These are phyloP conservation scores for Kalaharituber pfeilii DNA, from an alignment of 2,329 filamentous ascomycete species.

Conservation along the genomic window DNA sequence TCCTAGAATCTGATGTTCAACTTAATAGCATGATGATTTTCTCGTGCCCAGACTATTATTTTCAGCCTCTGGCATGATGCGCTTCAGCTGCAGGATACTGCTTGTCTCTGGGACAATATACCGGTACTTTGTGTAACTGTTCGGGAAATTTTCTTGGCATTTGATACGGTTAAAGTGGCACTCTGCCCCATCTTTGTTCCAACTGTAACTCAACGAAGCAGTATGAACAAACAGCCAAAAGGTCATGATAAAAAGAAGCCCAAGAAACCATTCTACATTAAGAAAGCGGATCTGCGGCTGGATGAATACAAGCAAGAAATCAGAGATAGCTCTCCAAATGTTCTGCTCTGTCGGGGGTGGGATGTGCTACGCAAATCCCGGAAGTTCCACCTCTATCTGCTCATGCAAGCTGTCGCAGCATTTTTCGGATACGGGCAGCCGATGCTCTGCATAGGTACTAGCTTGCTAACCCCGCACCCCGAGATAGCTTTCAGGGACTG, in stretches of 20 bases:
- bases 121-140: too few relatives aligned
- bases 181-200: too few relatives aligned
- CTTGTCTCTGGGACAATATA: too few relatives aligned
- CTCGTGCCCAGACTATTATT: too few relatives aligned
- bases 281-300: conserved; percentile 23
- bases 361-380: conserved; percentile 19
- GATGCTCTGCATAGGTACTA: conserved; percentile 22
- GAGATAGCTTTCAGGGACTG: background rate
- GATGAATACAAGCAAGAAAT: conserved; percentile 25
- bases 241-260: conserved; percentile 7
- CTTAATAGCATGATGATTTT: too few relatives aligned
- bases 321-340: conserved; percentile 20
- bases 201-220: too few relatives aligned
- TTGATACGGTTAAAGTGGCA: too few relatives aligned
- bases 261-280: conserved; percentile 25
- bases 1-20: too few relatives aligned
- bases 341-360: conserved; percentile 20
- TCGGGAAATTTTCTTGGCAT: too few relatives aligned
- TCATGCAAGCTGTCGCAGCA: conserved; percentile 21
- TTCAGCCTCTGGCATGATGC: too few relatives aligned
- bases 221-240: too few relatives aligned
- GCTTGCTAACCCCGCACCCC: conserved; percentile 2
- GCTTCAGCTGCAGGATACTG: too few relatives aligned
- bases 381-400: conserved; percentile 23
- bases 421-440: conserved; percentile 22